Evolutionary conservation across 805 yeast species (phyloP), one percentile per base, ranked within the genome.

Genomic region (Helenozyma rhizophorensis): DNA sequence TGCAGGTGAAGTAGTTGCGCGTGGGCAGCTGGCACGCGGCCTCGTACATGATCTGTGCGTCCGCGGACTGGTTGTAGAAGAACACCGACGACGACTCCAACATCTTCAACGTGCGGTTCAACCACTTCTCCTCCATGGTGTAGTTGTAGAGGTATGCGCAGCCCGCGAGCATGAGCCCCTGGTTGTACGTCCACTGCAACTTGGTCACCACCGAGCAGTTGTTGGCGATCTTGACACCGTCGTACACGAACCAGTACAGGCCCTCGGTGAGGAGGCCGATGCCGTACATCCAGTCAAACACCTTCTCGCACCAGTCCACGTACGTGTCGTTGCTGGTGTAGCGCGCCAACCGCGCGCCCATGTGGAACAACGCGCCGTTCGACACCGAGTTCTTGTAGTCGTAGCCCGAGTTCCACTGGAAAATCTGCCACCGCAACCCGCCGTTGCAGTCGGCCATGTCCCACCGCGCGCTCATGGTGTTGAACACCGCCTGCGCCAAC

Each of bases 381-480:
- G 94, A 72, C 37, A 89, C 86, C 23, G 96, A 67, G 58, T 90
- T 90, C 59, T 90, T 90, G 61, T 90, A 90, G 57, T 85, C 83
- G 56, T 88, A 90, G 41, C 97, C 98, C 6, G 86, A 72, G 56
- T 90, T 90, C 95, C 96, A 89, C 36, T 80, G 72, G 65, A 81
- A 90, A 51, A 90, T 90, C 66, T 90, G 97, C 97, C 97, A 90
- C 60, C 97, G 72, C 40, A 90, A 63, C 1, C 98, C 97, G 38
- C 98, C 97, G 27, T 70, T 74, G 63, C 98, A 90, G 34, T 66
- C 51, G 3, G 48, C 54, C 6, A 55, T 45, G 57, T 89, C 96
- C 98, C 97, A 90, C 57, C 97, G 75, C 19, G 69, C 62, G 24
- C 84, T 79, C 95, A 90, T 89, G 22, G 95, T 82, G 56, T 89